Base-by-base conservation (phyloP, 2,329 filamentous ascomycete genomes). In the Fusarium sp. region DNA sequence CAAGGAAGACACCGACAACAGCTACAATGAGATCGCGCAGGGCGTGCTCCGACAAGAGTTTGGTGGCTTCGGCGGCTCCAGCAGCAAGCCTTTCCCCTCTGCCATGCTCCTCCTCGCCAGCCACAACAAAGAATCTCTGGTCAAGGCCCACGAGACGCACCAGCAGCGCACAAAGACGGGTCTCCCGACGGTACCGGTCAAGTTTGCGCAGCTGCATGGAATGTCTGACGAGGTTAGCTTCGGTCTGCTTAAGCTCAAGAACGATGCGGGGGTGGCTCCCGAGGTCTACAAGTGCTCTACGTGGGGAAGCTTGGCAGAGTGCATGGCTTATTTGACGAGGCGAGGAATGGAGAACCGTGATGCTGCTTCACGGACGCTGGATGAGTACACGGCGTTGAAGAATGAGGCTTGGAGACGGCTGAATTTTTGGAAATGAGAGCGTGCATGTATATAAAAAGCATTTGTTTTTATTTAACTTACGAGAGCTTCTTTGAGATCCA, bases 221-320 rank as follows among this genome's bases (percentile, higher is more conserved):
- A 86, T 86, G 84, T 81, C 83, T 4, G 84, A 86, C 53, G 81
- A 85, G 60, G 79, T 86, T 34, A 82, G 78, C 48, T 83, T 83
- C 67, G 73, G 76, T 6, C 74, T 86, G 0, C 74, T 86, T 9
- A 76, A 79, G 34, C 54, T 71, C 25, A 76, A 76, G 58, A 59
- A 66, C 9, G 68, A 67, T 2, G 59, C 56, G 13, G 56, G 53
- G 38, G 44, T 56, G 10, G 58, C 61, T 1, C 74, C 75, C 0
- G 71, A 74, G 15, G 77, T 78, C 2, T 78, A 72, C 64, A 79
- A 79, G 64, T 79, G 76, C 51, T 73, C 74, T 26, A 78, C 75
- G 2, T 79, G 77, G 77, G 77, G 77, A 7, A 74, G 65, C 3
- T 41, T 79, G 40, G 68, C 66, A 6, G 77, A 79, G 62, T 79